Evolutionary conservation across 73 alveolate species (phyloP).

Genomic region (Diophrys sp.): DNA sequence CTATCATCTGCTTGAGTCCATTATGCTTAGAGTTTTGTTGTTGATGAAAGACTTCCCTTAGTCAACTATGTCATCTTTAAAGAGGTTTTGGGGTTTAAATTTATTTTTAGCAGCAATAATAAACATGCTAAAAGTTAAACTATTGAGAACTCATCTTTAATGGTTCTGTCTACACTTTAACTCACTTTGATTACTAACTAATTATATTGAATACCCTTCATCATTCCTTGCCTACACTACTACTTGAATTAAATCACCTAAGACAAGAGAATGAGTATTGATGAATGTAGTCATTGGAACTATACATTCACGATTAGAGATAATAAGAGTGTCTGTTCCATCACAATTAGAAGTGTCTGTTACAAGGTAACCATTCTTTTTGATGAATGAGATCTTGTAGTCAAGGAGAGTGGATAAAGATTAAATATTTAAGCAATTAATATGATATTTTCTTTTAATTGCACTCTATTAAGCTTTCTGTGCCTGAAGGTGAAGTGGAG

Average conservation of each 20-base stretch:
- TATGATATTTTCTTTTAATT: too few relatives aligned
- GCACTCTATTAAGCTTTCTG: too few relatives aligned
- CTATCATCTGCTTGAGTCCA: constrained; percentile 22
- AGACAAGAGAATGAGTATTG: constrained; percentile 13
- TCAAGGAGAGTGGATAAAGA: too few relatives aligned
- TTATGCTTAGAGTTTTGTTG: constrained; percentile 22
- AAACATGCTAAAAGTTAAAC: too few relatives aligned
- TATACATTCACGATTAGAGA: constrained; percentile 2
- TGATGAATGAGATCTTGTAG: background rate
- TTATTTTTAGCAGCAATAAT: too few relatives aligned
- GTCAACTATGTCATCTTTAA: too few relatives aligned
- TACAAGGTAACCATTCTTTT: background rate
- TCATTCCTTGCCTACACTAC: constrained; percentile 36
- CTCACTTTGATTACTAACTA: constrained; percentile 20
- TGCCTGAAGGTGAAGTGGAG: too few relatives aligned
- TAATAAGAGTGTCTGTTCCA: background rate
- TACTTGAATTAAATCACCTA: constrained; percentile 30
- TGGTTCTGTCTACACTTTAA: constrained; percentile 21
- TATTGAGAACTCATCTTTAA: constrained; percentile 32
- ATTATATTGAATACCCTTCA: constrained; percentile 23
- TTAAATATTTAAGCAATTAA: too few relatives aligned
- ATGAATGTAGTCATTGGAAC: constrained; percentile 20
- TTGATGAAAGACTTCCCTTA: constrained; percentile 29
- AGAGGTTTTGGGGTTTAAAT: too few relatives aligned
- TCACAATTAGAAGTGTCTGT: background rate